Percentiles rank a stretch among this genome's conserved stretches.
Evolutionary conservation across 441 rosid genomes (phyloP).

Genomic region (Theobroma grandiflorum): DNA sequence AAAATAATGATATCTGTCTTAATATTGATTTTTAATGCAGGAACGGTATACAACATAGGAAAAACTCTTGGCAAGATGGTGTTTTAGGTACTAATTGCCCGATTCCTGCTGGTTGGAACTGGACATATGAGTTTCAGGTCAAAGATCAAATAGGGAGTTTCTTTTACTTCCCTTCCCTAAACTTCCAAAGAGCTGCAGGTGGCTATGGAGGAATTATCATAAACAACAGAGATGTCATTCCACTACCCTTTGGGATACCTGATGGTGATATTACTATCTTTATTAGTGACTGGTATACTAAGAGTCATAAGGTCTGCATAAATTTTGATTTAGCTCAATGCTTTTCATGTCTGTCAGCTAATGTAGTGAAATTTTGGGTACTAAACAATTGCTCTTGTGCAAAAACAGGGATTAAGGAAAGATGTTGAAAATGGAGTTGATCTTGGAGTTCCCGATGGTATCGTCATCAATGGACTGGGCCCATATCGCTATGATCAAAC

Average conservation of each 20-base stretch:
- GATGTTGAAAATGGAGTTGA: slow-evolving; percentile 62
- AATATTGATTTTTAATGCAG: slow-evolving; percentile 41
- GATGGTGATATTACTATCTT: slow-evolving; percentile 80
- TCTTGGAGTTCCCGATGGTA: slow-evolving; percentile 79
- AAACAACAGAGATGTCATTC: slow-evolving; percentile 79
- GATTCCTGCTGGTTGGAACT: slow-evolving; percentile 92
- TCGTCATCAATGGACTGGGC: slow-evolving; percentile 78
- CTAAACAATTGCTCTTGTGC: slow-evolving; percentile 30
- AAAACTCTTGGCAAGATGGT: slow-evolving; percentile 96
- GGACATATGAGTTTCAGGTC: slow-evolving; percentile 94
- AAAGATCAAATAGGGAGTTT: slow-evolving; percentile 97
- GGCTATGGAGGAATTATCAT: slow-evolving; percentile 87
- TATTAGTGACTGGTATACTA: slow-evolving; percentile 83
- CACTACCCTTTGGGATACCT: slow-evolving; percentile 72
- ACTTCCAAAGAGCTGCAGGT: slow-evolving; percentile 85
- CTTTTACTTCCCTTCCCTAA: slow-evolving; percentile 79
- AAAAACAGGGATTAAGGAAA: slow-evolving; percentile 69
- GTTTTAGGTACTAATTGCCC: slow-evolving; percentile 94
- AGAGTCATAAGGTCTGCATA: slow-evolving; percentile 73
- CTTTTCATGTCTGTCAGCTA: slow-evolving; percentile 20
- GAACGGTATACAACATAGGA: slow-evolving; percentile 86
- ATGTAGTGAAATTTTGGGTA: slow-evolving; percentile 23
- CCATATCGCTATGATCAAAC: slow-evolving; percentile 68
- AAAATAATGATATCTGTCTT: neutral
- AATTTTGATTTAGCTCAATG: slow-evolving; percentile 20